Evolutionary conservation across 306 rosid species (phyloP), one percentile per base, ranked within the genome.

Genomic region (Benincasa hispida): DNA sequence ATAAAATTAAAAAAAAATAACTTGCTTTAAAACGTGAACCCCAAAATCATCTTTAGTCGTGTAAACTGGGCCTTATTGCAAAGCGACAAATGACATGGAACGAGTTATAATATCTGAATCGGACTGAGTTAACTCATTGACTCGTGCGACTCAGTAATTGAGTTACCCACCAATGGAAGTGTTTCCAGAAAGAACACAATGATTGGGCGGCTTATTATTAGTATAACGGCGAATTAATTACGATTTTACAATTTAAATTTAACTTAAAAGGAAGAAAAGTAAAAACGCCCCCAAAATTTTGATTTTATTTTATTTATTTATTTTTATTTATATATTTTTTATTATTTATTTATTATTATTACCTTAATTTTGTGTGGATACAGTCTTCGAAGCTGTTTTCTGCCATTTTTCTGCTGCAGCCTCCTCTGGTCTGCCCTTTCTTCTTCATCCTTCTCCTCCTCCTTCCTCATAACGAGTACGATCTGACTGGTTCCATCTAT

Each of bases 361-460:
- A 22, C 74, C 81, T 35, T 76, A 81, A 75, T 88, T 88, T 82
- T 88, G 62, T 88, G 94, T 88, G 94, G 96, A 87, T 82, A 85
- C 88, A 76, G 92, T 82, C 78, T 74, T 78, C 69, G 81, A 79
- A 81, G 86, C 82, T 82, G 86, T 82, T 78, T 59, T 59, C 81
- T 85, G 83, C 59, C 92, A 59, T 79, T 22, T 80, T 74, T 59
- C 80, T 79, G 78, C 73, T 66, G 21, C 25, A 19, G 45, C 65
- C 55, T 22, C 53, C 41, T 77, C 75, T 48, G 77, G 86, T 69
- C 77, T 78, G 65, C 79, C 79, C 57, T 10, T 65, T 35, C 17
- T 65, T 65, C 50, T n/a, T 65, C 72, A 9, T 65, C 72, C 54
- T 58, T 85, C 83, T 78, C 59, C 76, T 58, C 79, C 85, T 41